Evolutionary conservation across 164 flowering plant species (phyloP).

Genomic region (Umbilicus rupestris): DNA sequence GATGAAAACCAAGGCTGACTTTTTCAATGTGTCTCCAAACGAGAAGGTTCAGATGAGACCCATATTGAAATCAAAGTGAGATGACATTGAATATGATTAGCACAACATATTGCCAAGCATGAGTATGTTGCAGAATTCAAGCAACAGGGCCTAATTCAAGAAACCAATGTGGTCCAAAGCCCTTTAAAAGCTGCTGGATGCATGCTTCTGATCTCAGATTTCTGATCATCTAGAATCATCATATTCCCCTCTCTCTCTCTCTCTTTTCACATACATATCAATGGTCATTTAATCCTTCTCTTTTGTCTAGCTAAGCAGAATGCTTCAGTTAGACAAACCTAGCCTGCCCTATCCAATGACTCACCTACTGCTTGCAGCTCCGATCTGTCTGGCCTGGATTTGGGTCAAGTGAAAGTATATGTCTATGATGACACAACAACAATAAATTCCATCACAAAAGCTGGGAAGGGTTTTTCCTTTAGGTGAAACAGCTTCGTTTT

Average conservation of each 20-base stretch:
- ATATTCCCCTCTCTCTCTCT: not conserved
- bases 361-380: slow-evolving; percentile 2
- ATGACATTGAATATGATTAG: not conserved
- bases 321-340: not conserved
- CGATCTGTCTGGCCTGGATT: slow-evolving; percentile 1
- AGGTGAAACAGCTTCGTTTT: slow-evolving; percentile 1
- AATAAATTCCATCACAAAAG: not conserved
- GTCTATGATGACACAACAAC: not conserved
- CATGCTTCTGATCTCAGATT: slow-evolving; percentile 7
- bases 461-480: not conserved
- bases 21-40: not conserved
- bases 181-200: not conserved
- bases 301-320: not conserved
- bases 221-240: not conserved
- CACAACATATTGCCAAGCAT: slow-evolving; percentile 3
- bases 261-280: not conserved
- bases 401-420: not conserved
- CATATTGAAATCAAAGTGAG: slow-evolving; percentile 1
- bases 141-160: slow-evolving; percentile 1
- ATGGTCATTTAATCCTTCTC: not conserved
- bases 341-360: not conserved
- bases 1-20: slow-evolving; percentile 5
- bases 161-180: slow-evolving; percentile 2
- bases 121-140: not conserved
- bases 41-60: not conserved